These are phyloP conservation scores for Phialocephala subalpina DNA, from an alignment of 2,329 filamentous ascomycete species.

Conservation along the genomic window DNA sequence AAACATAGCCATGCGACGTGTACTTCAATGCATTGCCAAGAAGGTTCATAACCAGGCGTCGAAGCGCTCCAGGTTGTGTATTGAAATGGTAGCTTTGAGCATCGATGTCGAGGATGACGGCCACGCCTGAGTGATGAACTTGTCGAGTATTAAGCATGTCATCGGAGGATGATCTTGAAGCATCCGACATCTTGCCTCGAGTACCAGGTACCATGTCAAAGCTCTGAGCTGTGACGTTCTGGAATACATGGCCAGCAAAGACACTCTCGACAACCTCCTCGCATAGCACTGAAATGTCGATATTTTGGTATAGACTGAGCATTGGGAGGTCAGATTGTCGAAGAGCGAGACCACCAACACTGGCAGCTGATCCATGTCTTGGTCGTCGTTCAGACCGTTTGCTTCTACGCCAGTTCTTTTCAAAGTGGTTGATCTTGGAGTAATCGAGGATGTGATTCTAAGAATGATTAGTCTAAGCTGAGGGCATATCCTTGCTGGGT, in stretches of 20 bases:
- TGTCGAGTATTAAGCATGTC: conserved; percentile 15
- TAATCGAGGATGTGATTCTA: conserved; percentile 52
- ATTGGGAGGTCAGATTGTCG: conserved; percentile 43
- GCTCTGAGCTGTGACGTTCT: conserved; percentile 41
- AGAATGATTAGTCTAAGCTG: neutral
- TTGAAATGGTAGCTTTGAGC: conserved; percentile 48
- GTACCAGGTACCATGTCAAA: conserved; percentile 42
- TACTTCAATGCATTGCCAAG: conserved; percentile 72
- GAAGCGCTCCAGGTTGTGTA: conserved; percentile 62
- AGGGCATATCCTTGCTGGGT: neutral
- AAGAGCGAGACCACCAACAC: conserved; percentile 28
- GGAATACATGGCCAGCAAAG: conserved; percentile 45
- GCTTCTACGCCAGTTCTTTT: conserved; percentile 43
- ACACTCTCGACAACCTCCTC: conserved; percentile 47
- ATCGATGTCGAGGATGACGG: conserved; percentile 42
- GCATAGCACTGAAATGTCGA: conserved; percentile 43
- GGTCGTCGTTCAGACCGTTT: conserved; percentile 27
- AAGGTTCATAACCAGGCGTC: conserved; percentile 66
- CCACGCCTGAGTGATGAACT: conserved; percentile 34
- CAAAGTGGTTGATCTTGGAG: conserved; percentile 47
- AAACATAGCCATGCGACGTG: conserved; percentile 60
- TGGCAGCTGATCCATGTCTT: conserved; percentile 9
- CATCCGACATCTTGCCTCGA: conserved; percentile 39
- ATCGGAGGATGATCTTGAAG: conserved; percentile 23
- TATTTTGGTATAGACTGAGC: conserved; percentile 44